Evolutionary conservation across 192 early-diverging fungal genomes (phyloP).

Genomic region (Coemansia sp.): DNA sequence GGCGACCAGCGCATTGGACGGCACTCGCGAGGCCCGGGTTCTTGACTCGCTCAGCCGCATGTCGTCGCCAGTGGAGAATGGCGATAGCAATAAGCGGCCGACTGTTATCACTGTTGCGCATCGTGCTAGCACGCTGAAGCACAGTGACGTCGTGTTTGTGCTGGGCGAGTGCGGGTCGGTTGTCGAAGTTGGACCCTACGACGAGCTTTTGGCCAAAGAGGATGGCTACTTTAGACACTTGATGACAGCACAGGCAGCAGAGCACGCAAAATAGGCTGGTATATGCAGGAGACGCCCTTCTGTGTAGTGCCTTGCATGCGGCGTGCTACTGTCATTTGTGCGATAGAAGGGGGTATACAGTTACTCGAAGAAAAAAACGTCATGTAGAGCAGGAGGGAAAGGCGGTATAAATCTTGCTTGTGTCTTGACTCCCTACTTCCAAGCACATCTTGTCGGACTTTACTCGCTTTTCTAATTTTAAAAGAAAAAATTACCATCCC

Average conservation of each 20-base stretch:
- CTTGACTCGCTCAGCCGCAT: constrained; percentile 65
- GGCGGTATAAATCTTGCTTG: not conserved
- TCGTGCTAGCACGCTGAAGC: constrained; percentile 78
- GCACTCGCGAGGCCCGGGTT: constrained; percentile 66
- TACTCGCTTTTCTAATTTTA: not conserved
- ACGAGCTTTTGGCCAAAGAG: constrained; percentile 60
- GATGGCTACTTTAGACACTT: constrained; percentile 60
- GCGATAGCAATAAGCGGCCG: constrained; percentile 28
- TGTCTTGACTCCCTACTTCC: no score
- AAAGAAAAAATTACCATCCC: no score
- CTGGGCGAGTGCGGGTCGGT: constrained; percentile 62
- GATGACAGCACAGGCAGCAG: constrained; percentile 53
- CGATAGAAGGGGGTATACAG: no score
- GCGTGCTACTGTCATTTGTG: no score
- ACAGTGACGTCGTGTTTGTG: constrained; percentile 72
- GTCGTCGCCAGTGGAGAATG: not conserved
- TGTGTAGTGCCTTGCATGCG: not conserved
- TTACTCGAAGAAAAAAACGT: not conserved
- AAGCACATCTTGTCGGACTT: no score
- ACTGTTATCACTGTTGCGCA: constrained; percentile 81
- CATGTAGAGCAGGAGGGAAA: no score
- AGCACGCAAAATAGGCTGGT: constrained; percentile 7
- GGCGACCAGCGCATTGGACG: constrained; percentile 78
- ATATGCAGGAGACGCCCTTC: not conserved
- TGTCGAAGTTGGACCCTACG: constrained; percentile 70